phyloP scores from a whole-genome alignment of 306 rosid species.

The Arachis stenosperma region DNA sequence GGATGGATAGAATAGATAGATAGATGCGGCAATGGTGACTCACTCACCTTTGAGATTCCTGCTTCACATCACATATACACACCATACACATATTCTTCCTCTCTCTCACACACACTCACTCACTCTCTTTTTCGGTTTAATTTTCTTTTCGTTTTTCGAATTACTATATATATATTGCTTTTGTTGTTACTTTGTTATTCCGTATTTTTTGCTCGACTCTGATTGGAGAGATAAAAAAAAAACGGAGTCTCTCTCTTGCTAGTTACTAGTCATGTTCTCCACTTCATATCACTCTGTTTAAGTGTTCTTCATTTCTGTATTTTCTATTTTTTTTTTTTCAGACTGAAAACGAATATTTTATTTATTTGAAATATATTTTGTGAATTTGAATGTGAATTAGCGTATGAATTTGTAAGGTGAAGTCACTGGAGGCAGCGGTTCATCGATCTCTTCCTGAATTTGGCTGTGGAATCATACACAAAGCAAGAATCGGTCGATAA shows the following conservation, averaged over 20 bases:
- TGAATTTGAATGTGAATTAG: neutral
- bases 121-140: constrained; percentile 27
- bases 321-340: neutral
- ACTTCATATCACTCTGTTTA: neutral
- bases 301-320: constrained; percentile 1
- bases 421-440: constrained; percentile 99
- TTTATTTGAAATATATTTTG: neutral
- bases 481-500: constrained; percentile 98
- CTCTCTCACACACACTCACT: constrained; percentile 9
- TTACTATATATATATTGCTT: constrained; percentile 29
- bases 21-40: constrained; percentile 51
- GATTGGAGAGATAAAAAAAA: neutral
- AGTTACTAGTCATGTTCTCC: constrained; percentile 46
- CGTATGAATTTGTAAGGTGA: constrained; percentile 44
- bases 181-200: neutral
- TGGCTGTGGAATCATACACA: constrained; percentile 59
- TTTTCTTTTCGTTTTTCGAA: neutral
- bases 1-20: neutral
- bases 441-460: constrained; percentile 97
- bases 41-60: constrained; percentile 47
- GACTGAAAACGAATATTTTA: too few relatives aligned
- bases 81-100: neutral
- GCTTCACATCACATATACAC: constrained; percentile 34
- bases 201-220: neutral
- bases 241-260: constrained; percentile 14